phyloP scores from a whole-genome alignment of 2,329 filamentous ascomycete species.

The Hypoxylon sp. region DNA sequence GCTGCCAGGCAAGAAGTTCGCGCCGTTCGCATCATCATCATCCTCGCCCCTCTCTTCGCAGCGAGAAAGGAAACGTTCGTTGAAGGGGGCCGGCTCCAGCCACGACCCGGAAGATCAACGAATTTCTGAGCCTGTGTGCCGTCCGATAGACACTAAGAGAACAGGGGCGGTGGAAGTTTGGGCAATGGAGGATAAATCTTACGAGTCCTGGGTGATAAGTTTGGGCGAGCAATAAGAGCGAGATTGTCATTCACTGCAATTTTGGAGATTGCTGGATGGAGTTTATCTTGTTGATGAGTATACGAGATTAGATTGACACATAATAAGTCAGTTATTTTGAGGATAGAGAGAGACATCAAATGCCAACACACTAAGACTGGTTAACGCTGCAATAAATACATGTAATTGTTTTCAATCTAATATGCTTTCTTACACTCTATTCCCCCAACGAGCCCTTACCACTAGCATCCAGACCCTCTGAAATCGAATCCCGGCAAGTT shows the following conservation, averaged over 20 bases:
- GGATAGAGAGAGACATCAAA: too few species aligned
- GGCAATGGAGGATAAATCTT: background rate
- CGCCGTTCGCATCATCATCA: background rate
- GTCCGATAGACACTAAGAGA: background rate
- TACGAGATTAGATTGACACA: background rate
- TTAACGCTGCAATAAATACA: too few species aligned
- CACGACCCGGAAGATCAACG: background rate
- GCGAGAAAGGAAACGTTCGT: background rate
- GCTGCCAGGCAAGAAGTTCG: too few species aligned
- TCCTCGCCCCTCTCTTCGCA: background rate
- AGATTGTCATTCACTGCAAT: background rate
- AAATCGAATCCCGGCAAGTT: too few species aligned
- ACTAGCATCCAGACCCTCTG: too few species aligned
- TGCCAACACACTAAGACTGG: too few species aligned
- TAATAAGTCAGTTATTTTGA: background rate
- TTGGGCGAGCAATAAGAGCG: background rate
- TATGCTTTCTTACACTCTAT: too few species aligned
- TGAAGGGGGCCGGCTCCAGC: background rate
- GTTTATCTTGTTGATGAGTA: background rate
- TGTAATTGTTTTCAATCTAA: too few species aligned
- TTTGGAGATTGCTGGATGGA: background rate
- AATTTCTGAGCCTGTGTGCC: background rate
- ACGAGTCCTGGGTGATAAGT: background rate
- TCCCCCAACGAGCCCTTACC: too few species aligned
- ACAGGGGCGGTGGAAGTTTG: background rate